Percentiles rank a stretch among this genome's conserved stretches.
These are phyloP conservation scores for Babesia bovis DNA, from an alignment of 169 alveolate species.

Conservation along the genomic window DNA sequence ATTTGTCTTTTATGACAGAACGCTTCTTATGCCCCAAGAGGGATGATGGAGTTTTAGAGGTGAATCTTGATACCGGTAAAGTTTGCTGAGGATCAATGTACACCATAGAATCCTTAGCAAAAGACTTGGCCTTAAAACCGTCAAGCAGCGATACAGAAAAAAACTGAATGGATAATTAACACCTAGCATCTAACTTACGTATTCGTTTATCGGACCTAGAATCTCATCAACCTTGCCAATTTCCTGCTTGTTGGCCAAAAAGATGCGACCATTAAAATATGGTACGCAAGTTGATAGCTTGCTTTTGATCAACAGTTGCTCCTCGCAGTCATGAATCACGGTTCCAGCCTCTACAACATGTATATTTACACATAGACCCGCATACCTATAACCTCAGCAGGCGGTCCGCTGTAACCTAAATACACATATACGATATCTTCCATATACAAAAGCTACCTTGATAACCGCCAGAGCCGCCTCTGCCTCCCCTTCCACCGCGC, in stretches of 20 bases:
- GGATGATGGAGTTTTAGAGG: conserved; percentile 69
- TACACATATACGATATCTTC: neutral
- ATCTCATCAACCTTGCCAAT: conserved; percentile 94
- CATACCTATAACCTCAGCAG: conserved; percentile 60
- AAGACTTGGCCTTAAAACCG: conserved; percentile 85
- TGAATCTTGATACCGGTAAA: conserved; percentile 84
- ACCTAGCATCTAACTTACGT: conserved; percentile 66
- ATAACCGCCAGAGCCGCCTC: conserved; percentile 11
- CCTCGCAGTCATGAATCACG: conserved; percentile 89
- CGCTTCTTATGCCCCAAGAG: conserved; percentile 65
- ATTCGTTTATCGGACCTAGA: conserved; percentile 90
- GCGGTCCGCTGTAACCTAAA: conserved; percentile 33
- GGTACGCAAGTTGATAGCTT: conserved; percentile 88
- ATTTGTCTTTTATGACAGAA: conserved; percentile 64
- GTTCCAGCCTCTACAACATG: conserved; percentile 78
- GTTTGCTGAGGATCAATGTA: conserved; percentile 82
- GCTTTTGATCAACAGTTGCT: conserved; percentile 86
- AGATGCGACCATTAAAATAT: conserved; percentile 92
- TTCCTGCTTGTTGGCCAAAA: conserved; percentile 91
- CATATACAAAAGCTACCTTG: neutral
- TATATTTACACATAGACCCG: too few species aligned
- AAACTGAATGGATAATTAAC: conserved; percentile 27
- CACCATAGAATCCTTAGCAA: conserved; percentile 77
- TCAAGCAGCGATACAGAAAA: conserved; percentile 85
- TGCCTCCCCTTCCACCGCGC: conserved; percentile 34